Percentiles rank a stretch among this genome's conserved stretches.
Conservation (phyloP, 192 early-diverging fungal genomes). For the Spizellomyces sp. region DNA sequence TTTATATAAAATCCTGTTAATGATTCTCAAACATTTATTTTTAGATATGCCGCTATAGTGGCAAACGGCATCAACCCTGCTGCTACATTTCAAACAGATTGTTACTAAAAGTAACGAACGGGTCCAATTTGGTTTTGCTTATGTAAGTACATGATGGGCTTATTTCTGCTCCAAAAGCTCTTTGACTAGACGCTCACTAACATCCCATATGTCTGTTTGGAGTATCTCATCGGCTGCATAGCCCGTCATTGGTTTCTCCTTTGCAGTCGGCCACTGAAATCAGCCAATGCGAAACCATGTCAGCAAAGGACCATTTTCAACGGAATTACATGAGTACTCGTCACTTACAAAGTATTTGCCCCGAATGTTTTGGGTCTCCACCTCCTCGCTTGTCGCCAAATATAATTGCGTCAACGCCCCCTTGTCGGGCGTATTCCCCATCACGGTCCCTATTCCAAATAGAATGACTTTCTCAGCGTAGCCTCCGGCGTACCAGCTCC, state of each 20-base stretch:
- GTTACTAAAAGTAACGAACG: too few species aligned
- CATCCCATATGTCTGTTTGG: conserved; percentile 3
- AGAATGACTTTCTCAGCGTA: neutral
- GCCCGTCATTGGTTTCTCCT: neutral
- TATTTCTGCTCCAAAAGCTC: neutral
- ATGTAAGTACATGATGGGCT: too few species aligned
- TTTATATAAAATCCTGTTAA: too few species aligned
- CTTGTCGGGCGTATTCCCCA: conserved; percentile 33
- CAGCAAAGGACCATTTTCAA: neutral
- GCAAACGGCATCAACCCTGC: too few species aligned
- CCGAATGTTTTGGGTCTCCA: conserved; percentile 20
- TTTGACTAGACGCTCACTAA: neutral
- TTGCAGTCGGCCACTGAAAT: conserved; percentile 2
- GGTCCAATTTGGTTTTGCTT: too few species aligned
- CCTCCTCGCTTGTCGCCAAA: conserved; percentile 27
- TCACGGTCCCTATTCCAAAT: neutral
- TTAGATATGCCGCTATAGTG: too few species aligned
- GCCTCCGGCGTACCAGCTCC: neutral
- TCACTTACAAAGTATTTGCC: conserved; percentile 45
- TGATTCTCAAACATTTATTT: too few species aligned
- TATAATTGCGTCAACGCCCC: conserved; percentile 42
- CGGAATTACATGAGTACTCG: neutral
- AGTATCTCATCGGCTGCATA: neutral
- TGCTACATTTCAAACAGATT: too few species aligned
- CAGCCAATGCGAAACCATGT: neutral